A percentile compares a stretch with the other conserved stretches of the same genome.
Evolutionary conservation across 805 yeast genomes (phyloP).

Genomic region (Metahyphopichia silvanorum): DNA sequence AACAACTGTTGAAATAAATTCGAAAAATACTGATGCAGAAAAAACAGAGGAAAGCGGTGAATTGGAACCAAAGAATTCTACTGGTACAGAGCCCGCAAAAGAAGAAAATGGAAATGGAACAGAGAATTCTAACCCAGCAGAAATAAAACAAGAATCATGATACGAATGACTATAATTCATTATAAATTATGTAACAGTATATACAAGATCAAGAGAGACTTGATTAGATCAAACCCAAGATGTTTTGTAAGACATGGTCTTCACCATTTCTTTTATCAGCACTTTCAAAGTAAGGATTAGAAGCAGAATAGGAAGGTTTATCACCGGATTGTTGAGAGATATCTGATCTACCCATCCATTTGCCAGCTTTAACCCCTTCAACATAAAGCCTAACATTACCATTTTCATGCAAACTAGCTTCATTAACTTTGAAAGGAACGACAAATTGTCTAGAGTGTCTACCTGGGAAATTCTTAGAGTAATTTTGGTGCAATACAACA

Average conservation of each 20-base stretch:
- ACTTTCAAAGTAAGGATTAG: conserved; percentile 29
- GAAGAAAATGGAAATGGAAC: no score
- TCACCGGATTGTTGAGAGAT: conserved; percentile 14
- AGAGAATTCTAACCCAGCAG: no score
- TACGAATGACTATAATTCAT: no score
- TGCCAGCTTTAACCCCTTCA: conserved; percentile 39
- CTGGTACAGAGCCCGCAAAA: no score
- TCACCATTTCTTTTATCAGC: conserved; percentile 33
- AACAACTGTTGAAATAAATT: no score
- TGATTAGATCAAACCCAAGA: conserved; percentile 19
- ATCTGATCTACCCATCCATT: conserved; percentile 33
- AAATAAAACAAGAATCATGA: no score
- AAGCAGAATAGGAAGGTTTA: conserved; percentile 23
- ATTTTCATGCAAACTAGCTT: conserved; percentile 33
- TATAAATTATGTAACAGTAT: conserved; percentile 1
- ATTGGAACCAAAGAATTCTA: no score
- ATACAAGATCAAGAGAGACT: conserved; percentile 3
- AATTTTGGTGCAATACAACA: conserved; percentile 36
- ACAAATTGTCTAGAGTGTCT: conserved; percentile 41
- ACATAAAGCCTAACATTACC: conserved; percentile 37
- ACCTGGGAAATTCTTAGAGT: conserved; percentile 36
- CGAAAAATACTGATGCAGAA: no score
- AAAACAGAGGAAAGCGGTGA: no score
- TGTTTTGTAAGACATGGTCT: conserved; percentile 21
- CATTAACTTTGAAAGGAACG: conserved; percentile 39